Evolutionary conservation across 352 stramenopile species (phyloP).

Genomic region (Phytopythium vexans): DNA sequence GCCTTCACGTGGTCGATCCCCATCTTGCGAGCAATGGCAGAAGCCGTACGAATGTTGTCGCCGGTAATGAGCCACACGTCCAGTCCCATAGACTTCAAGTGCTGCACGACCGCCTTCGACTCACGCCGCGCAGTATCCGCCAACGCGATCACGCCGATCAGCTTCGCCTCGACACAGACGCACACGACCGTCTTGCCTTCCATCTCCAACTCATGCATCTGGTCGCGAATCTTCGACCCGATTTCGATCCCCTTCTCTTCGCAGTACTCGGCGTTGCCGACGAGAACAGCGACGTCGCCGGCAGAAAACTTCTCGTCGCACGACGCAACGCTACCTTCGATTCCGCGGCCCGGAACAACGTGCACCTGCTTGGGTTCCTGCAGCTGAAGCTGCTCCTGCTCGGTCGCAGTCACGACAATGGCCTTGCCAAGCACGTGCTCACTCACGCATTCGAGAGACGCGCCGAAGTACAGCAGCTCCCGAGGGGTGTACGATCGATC

Average conservation of each 20-base stretch:
- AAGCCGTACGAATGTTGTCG: constrained; percentile 92
- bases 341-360: constrained; percentile 72
- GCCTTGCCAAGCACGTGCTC: constrained; percentile 85
- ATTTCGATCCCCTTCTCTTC: constrained; percentile 78
- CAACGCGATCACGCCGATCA: constrained; percentile 74
- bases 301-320: constrained; percentile 11
- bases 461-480: constrained; percentile 78
- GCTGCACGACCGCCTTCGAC: constrained; percentile 62
- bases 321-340: constrained; percentile 55
- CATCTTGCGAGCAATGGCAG: constrained; percentile 85
- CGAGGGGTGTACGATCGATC: constrained; percentile 58
- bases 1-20: constrained; percentile 87
- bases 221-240: constrained; percentile 45
- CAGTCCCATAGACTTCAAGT: constrained; percentile 77
- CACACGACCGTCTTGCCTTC: constrained; percentile 85
- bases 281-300: constrained; percentile 43
- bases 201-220: constrained; percentile 83
- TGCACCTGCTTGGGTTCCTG: constrained; percentile 72
- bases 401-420: constrained; percentile 72
- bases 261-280: constrained; percentile 79
- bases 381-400: constrained; percentile 72
- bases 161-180: constrained; percentile 62
- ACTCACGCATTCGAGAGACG: constrained; percentile 77
- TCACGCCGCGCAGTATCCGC: constrained; percentile 75
- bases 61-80: constrained; percentile 89